Evolutionary conservation across 164 flowering plant genomes (phyloP).

Genomic region (Umbellularia californica): DNA sequence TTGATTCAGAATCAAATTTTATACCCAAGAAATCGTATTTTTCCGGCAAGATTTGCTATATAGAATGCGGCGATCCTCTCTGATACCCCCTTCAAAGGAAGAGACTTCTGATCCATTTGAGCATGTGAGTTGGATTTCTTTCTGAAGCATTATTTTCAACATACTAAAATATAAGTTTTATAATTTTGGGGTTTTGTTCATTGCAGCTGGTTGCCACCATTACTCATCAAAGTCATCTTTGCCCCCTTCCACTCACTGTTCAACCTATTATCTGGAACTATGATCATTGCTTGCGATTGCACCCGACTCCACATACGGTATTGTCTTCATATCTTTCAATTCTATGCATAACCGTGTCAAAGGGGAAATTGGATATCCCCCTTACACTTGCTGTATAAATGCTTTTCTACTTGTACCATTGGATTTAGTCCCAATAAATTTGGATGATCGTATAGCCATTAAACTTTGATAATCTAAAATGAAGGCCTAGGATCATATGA

Average conservation of each 20-base stretch:
- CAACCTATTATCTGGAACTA: slow-evolving; percentile 95
- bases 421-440: no score
- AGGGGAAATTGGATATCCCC: no score
- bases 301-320: slow-evolving; percentile 97
- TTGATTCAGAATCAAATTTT: slow-evolving; percentile 73
- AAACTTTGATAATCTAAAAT: no score
- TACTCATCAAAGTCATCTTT: slow-evolving; percentile 91
- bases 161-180: not conserved
- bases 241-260: slow-evolving; percentile 88
- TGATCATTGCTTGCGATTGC: slow-evolving; percentile 80
- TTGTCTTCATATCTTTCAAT: not conserved
- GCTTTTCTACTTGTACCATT: no score
- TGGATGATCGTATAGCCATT: no score
- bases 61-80: slow-evolving; percentile 84
- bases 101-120: slow-evolving; percentile 90
- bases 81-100: slow-evolving; percentile 80
- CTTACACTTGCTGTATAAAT: no score
- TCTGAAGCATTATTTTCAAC: slow-evolving; percentile 1
- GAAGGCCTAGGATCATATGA: no score
- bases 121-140: slow-evolving; percentile 51
- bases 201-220: slow-evolving; percentile 95
- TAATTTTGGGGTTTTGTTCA: slow-evolving; percentile 12
- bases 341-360: not conserved
- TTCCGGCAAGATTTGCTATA: slow-evolving; percentile 91
- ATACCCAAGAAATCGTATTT: slow-evolving; percentile 86